Evolutionary conservation across 768 basidiomycete genomes (phyloP).

Genomic region (Russula compacta): DNA sequence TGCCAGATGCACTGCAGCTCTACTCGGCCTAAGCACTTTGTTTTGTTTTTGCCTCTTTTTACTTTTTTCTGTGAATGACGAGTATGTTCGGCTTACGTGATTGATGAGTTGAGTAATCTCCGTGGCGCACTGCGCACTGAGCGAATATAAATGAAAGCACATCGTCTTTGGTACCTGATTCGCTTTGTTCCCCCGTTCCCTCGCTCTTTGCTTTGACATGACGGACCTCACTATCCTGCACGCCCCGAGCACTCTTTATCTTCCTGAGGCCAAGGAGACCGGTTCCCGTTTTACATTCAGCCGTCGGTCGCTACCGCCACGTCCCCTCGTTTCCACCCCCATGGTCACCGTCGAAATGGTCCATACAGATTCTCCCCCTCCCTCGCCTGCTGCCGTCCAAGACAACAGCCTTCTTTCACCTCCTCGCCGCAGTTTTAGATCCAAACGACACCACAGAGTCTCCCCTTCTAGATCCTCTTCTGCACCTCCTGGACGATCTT

Average conservation of each 20-base stretch:
- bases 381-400: background rate
- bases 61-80: too few relatives aligned
- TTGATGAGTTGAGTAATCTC: too few relatives aligned
- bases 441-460: background rate
- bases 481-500: background rate
- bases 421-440: background rate
- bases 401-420: conserved; percentile 5
- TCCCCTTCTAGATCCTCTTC: background rate
- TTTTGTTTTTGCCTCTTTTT: too few relatives aligned
- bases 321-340: background rate
- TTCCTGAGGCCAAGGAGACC: conserved; percentile 1
- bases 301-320: background rate
- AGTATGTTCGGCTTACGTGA: too few relatives aligned
- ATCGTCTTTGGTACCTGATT: too few relatives aligned
- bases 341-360: conserved; percentile 15
- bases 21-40: too few relatives aligned
- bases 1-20: too few relatives aligned
- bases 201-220: background rate
- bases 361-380: background rate
- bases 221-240: conserved; percentile 12
- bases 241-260: conserved; percentile 9
- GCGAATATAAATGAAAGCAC: too few relatives aligned
- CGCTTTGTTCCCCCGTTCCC: too few relatives aligned
- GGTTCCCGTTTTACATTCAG: conserved; percentile 4
- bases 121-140: too few relatives aligned